Percentiles rank a stretch among this genome's conserved stretches.
Evolutionary conservation across 2,329 filamentous ascomycete genomes (phyloP).

Genomic region (Coleophoma crateriformis): DNA sequence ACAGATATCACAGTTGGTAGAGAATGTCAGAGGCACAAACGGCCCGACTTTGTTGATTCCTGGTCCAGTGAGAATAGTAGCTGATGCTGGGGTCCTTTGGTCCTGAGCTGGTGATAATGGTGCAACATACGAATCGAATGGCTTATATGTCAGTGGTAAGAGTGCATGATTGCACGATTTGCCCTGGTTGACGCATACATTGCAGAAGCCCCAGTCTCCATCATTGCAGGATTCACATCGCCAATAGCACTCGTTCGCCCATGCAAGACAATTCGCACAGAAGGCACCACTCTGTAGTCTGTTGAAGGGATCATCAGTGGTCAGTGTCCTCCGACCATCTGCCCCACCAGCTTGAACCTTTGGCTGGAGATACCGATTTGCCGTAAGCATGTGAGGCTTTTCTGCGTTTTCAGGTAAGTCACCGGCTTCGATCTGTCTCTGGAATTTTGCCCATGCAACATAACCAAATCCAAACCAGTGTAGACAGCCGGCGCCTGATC

Average conservation of each 20-base stretch:
- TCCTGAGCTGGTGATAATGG: slow-evolving; percentile 34
- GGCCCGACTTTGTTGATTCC: slow-evolving; percentile 37
- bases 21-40: slow-evolving; percentile 67
- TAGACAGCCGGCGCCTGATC: slow-evolving; percentile 67
- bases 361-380: slow-evolving; percentile 50
- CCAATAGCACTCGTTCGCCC: slow-evolving; percentile 84
- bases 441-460: slow-evolving; percentile 63
- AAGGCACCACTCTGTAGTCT: slow-evolving; percentile 77
- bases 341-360: slow-evolving; percentile 43
- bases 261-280: slow-evolving; percentile 68
- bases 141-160: slow-evolving; percentile 65
- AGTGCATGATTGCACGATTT: slow-evolving; percentile 77
- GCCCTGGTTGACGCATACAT: slow-evolving; percentile 78
- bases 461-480: slow-evolving; percentile 88
- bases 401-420: slow-evolving; percentile 28
- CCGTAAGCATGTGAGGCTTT: slow-evolving; percentile 51
- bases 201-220: slow-evolving; percentile 93
- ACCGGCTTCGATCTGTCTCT: slow-evolving; percentile 36
- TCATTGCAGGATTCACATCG: slow-evolving; percentile 82
- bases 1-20: slow-evolving; percentile 75
- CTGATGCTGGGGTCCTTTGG: slow-evolving; percentile 38
- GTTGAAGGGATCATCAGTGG: slow-evolving; percentile 59
- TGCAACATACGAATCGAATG: slow-evolving; percentile 25
- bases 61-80: slow-evolving; percentile 41
- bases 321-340: slow-evolving; percentile 52